These are phyloP conservation scores for Mycena albidolilacea DNA, from an alignment of 768 basidiomycete genomes.

Conservation along the genomic window DNA sequence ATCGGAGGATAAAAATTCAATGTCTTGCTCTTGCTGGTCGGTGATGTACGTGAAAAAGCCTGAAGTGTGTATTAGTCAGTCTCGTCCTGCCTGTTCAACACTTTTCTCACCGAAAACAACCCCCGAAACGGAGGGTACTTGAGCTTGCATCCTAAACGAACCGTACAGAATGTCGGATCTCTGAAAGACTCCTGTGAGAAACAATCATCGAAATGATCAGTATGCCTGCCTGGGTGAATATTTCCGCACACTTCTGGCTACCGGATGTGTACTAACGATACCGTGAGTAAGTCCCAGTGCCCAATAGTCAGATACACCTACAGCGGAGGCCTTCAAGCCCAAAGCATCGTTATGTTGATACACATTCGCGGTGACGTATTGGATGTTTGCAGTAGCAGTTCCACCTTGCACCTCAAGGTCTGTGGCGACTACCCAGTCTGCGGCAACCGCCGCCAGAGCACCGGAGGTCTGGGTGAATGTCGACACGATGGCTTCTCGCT, in stretches of 20 bases:
- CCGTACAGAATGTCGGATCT: conserved; percentile 34
- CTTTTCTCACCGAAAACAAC: conserved; percentile 36
- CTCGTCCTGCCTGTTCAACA: neutral
- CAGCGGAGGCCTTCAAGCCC: conserved; percentile 36
- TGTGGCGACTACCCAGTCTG: conserved; percentile 33
- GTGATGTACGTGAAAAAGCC: conserved; percentile 37
- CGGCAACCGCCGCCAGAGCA: conserved; percentile 32
- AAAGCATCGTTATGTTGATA: conserved; percentile 27
- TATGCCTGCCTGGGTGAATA: conserved; percentile 30
- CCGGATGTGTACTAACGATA: conserved; percentile 21
- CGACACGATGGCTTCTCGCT: conserved; percentile 35
- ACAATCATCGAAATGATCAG: too few species aligned
- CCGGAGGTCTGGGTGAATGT: conserved; percentile 35
- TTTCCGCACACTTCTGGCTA: conserved; percentile 33
- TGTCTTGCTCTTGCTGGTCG: conserved; percentile 40
- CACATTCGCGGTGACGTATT: conserved; percentile 34
- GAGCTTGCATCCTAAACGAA: conserved; percentile 38
- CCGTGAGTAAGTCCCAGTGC: neutral
- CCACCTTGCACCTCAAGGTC: conserved; percentile 26
- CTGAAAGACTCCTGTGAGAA: neutral
- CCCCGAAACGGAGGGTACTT: conserved; percentile 34
- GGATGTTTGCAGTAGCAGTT: conserved; percentile 32
- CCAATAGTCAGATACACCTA: conserved; percentile 6
- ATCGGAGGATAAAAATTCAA: conserved; percentile 39
- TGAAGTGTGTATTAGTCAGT: neutral